Evolutionary conservation across 441 rosid genomes (phyloP).

Genomic region (Arabidopsis lyrata): DNA sequence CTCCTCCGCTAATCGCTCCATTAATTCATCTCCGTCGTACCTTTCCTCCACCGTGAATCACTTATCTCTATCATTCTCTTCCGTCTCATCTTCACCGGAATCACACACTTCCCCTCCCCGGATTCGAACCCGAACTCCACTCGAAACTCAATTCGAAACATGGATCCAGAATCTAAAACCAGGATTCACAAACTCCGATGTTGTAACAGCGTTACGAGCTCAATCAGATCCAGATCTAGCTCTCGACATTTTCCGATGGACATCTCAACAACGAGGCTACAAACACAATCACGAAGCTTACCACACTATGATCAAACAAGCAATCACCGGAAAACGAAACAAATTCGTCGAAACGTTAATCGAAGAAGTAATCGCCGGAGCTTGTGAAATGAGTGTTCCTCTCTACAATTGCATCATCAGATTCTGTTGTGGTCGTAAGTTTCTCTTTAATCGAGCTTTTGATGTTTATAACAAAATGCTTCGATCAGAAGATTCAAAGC

Average conservation of each 20-base stretch:
- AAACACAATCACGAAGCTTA: slow-evolving; percentile 70
- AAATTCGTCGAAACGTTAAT: slow-evolving; percentile 70
- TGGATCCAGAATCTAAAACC: slow-evolving; percentile 86
- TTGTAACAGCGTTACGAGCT: slow-evolving; percentile 70
- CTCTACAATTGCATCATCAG: slow-evolving; percentile 71
- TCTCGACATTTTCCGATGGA: slow-evolving; percentile 89
- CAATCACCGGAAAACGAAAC: slow-evolving; percentile 64
- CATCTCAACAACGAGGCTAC: slow-evolving; percentile 75
- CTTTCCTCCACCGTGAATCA: slow-evolving; percentile 25
- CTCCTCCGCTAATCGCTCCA: neutral
- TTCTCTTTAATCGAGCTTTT: slow-evolving; percentile 73
- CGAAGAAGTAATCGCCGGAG: slow-evolving; percentile 84
- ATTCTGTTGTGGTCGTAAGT: slow-evolving; percentile 83
- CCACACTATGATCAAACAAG: slow-evolving; percentile 64
- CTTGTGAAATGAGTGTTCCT: slow-evolving; percentile 70
- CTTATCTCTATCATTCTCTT: slow-evolving; percentile 31
- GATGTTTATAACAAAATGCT: slow-evolving; percentile 86
- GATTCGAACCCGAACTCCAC: slow-evolving; percentile 69
- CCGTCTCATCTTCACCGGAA: slow-evolving; percentile 44
- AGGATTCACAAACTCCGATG: slow-evolving; percentile 77
- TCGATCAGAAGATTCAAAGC: slow-evolving; percentile 65
- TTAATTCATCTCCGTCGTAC: neutral
- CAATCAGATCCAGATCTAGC: slow-evolving; percentile 91
- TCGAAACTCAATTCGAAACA: slow-evolving; percentile 74
- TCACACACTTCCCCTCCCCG: slow-evolving; percentile 42